A percentile compares a stretch with the other conserved stretches of the same genome.
These are phyloP conservation scores for Tranzscheliella williamsii DNA, from an alignment of 1,284 basidiomycete genomes.

Conservation along the genomic window DNA sequence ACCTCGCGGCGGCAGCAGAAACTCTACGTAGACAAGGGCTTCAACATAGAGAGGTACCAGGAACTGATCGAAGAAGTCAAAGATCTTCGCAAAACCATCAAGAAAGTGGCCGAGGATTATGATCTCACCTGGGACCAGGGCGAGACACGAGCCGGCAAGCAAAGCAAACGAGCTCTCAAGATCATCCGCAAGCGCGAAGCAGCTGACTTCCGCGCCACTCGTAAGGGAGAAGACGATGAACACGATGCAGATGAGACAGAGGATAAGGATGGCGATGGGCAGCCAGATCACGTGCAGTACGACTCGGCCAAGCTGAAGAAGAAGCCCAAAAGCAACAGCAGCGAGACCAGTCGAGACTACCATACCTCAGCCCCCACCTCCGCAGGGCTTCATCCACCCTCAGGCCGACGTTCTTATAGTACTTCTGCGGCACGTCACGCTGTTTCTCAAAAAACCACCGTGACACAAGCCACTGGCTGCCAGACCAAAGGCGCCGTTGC, in stretches of 20 bases:
- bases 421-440: neutral
- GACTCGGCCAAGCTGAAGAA: constrained; percentile 28
- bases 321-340: constrained; percentile 12
- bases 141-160: constrained; percentile 40
- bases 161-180: constrained; percentile 48
- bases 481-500: neutral
- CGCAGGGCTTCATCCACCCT: too few species aligned
- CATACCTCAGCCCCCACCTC: neutral
- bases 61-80: constrained; percentile 53
- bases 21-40: constrained; percentile 48
- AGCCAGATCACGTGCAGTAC: constrained; percentile 30
- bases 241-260: constrained; percentile 11
- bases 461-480: neutral
- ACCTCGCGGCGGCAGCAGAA: constrained; percentile 46
- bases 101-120: constrained; percentile 51
- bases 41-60: constrained; percentile 46
- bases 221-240: constrained; percentile 2
- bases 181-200: constrained; percentile 45
- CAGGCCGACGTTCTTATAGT: neutral
- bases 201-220: constrained; percentile 10
- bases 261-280: constrained; percentile 41
- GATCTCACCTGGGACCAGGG: constrained; percentile 55
- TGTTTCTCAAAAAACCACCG: too few species aligned
- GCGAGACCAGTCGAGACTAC: neutral
- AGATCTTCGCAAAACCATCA: constrained; percentile 44